Conservation (phyloP, 495 filamentous ascomycete genomes). For the Penicillium crystallinum region DNA sequence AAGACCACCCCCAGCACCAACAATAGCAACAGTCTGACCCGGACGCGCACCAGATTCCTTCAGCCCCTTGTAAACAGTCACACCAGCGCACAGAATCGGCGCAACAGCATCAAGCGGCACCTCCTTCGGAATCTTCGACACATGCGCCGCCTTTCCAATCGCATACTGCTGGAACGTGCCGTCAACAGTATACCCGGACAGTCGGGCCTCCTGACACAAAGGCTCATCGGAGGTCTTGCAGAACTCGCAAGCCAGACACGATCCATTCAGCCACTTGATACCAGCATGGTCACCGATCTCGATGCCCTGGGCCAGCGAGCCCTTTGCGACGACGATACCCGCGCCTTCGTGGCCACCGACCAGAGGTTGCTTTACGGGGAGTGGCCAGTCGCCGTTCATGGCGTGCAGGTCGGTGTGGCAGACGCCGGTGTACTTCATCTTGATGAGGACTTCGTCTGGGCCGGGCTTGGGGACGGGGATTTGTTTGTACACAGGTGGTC, state of each 20-base stretch:
- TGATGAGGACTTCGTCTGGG: conserved; percentile 83
- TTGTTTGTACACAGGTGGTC: conserved; percentile 71
- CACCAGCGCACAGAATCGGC: conserved; percentile 78
- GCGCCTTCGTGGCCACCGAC: conserved; percentile 94
- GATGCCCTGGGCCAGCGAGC: conserved; percentile 65
- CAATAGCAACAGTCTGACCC: conserved; percentile 75
- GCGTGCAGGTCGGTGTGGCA: conserved; percentile 89
- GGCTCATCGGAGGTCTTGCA: conserved; percentile 73
- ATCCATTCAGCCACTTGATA: conserved; percentile 88
- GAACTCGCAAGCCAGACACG: conserved; percentile 72
- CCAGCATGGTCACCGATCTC: conserved; percentile 77
- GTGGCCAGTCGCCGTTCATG: conserved; percentile 83
- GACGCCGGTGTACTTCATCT: conserved; percentile 89
- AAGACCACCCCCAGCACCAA: conserved; percentile 80
- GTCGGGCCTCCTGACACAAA: conserved; percentile 63
- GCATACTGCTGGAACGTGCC: conserved; percentile 91
- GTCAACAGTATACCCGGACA: conserved; percentile 89
- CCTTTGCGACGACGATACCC: conserved; percentile 76
- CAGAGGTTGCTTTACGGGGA: conserved; percentile 71
- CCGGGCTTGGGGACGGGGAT: conserved; percentile 74
- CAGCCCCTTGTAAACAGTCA: conserved; percentile 87
- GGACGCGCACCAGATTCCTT: conserved; percentile 64
- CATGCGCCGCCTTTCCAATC: conserved; percentile 78
- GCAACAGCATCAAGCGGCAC: conserved; percentile 70
- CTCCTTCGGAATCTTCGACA: conserved; percentile 72